Base-by-base conservation (phyloP, 768 basidiomycete genomes). In the Tulasnella sp. region DNA sequence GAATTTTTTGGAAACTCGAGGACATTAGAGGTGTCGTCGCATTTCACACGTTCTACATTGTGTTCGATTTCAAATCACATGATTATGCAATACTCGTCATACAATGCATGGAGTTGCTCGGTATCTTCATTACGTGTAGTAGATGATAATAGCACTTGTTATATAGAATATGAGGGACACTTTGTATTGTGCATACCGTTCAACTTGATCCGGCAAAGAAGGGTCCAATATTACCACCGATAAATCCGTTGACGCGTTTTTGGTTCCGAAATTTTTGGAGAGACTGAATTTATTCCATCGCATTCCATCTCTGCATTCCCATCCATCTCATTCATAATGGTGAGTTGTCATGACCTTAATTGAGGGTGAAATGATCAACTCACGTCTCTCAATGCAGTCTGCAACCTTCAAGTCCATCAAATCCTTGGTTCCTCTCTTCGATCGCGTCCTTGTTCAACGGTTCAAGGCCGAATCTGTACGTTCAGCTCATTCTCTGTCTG, bases 321-420 rank as follows among this genome's bases (percentile, higher is more conserved):
- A 6, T 51, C 37, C 25, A 24, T 29, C 24, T 41, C 27, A 29
- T 52, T 22, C 53, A 35, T 39, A 27, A 55, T 55, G 54, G 54
- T 55, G 22, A 7, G 54, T 4, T 3, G 37, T 5, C 54, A 25
- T 43, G 25, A 10, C 45, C 16, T 46, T 37, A 15, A n/a, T 10
- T 12, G 45, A 46, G 16, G 24, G 13, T 46, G 41, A 24, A 24
- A 13, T 19, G 7, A 22, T 32, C 37, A 1, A 41, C 24, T n/a
- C n/a, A n/a, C n/a, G n/a, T n/a, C n/a, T n/a, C 37, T 7, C 3
- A 13, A 5, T 43, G 48, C 40, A 48, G 53, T 56, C 84, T 86
- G 83, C 88, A 58, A 93, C 91, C 22, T 90, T 98, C 81, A 95
- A 88, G 70, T 81, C 80, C 58, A 96, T 96, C 77, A 86, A 77